Evolutionary conservation across 306 rosid species (phyloP).

Genomic region (Prunus persica): DNA sequence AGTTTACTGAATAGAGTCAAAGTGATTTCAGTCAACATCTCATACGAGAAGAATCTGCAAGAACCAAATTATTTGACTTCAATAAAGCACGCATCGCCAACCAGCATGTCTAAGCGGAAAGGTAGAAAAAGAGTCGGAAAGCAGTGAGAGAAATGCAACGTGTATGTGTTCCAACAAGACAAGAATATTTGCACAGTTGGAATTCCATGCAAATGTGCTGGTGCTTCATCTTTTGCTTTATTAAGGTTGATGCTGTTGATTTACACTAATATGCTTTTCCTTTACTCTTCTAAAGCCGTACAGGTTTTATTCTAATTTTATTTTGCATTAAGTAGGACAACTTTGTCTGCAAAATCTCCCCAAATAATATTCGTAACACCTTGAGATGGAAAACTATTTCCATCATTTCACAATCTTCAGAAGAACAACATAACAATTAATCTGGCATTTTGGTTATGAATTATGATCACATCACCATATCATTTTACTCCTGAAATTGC

Average conservation of each 20-base stretch:
- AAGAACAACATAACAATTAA: background rate
- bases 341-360: conserved; percentile 1
- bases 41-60: background rate
- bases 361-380: background rate
- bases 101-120: conserved; percentile 3
- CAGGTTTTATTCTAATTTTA: conserved; percentile 5
- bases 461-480: no score
- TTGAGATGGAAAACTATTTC: background rate
- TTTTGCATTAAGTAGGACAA: background rate
- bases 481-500: background rate
- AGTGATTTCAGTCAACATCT: background rate
- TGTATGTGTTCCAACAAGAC: background rate
- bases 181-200: conserved; percentile 23
- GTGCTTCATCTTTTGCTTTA: conserved; percentile 18
- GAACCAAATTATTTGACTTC: background rate
- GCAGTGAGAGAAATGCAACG: conserved; percentile 7
- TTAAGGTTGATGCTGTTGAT: conserved; percentile 20
- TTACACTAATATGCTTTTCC: conserved; percentile 13
- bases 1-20: background rate
- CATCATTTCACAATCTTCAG: conserved; percentile 1
- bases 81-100: background rate
- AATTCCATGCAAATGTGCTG: conserved; percentile 3
- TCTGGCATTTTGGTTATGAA: background rate
- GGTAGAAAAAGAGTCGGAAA: background rate
- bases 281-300: background rate